Percentiles rank a stretch among this genome's conserved stretches.
phyloP scores from a whole-genome alignment of 306 rosid genomes.

The Spatholobus suberectus region DNA sequence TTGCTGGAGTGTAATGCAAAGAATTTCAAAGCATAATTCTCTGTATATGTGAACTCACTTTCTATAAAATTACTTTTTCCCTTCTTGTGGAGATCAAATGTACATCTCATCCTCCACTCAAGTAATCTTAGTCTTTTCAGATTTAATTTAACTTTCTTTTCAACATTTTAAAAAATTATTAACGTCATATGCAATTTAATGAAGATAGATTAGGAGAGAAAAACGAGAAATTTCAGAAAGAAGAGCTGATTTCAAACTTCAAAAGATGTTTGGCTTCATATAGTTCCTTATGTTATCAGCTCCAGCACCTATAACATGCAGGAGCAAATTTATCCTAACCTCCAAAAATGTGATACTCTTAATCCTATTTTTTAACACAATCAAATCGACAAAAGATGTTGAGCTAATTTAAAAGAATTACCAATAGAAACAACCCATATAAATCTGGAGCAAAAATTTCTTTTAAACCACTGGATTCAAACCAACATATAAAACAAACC shows the following conservation, averaged over 20 bases:
- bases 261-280: not conserved
- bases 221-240: not conserved
- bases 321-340: not conserved
- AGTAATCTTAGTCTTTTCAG: not conserved
- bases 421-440: too few relatives aligned
- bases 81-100: not conserved
- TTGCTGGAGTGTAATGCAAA: not conserved
- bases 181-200: not conserved
- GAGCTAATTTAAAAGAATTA: too few relatives aligned
- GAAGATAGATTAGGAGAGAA: not conserved
- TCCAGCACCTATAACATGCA: not conserved
- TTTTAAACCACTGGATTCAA: too few relatives aligned
- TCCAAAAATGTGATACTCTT: too few relatives aligned
- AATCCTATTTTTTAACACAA: too few relatives aligned
- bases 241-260: not conserved
- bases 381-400: too few relatives aligned
- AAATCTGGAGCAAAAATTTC: too few relatives aligned
- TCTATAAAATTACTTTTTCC: not conserved
- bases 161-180: not conserved
- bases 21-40: slow-evolving; percentile 10
- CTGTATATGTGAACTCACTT: not conserved
- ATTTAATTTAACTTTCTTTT: not conserved
- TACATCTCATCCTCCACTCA: not conserved
- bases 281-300: not conserved
- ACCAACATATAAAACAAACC: too few relatives aligned